Evolutionary conservation across 495 filamentous ascomycete genomes (phyloP).

Genomic region (Saxophila tyrrhenica): DNA sequence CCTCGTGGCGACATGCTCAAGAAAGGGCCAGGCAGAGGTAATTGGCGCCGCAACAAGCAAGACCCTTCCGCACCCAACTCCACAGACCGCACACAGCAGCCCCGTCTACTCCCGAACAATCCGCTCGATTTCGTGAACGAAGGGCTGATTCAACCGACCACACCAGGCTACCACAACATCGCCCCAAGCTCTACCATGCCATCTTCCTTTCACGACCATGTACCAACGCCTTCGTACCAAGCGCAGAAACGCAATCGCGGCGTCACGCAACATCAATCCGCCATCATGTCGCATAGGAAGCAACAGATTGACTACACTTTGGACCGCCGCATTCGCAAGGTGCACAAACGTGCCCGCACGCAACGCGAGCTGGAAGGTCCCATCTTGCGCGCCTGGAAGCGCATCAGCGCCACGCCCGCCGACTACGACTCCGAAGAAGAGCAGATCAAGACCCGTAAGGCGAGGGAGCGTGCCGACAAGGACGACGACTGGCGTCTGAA

Average conservation of each 20-base stretch:
- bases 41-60: constrained; percentile 29
- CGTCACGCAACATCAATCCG: constrained; percentile 84
- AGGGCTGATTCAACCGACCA: not conserved
- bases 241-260: constrained; percentile 56
- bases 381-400: constrained; percentile 55
- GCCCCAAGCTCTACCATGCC: not conserved
- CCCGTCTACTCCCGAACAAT: constrained; percentile 9
- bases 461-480: constrained; percentile 5
- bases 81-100: constrained; percentile 6
- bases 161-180: not conserved
- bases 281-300: constrained; percentile 77
- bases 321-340: constrained; percentile 53
- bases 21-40: constrained; percentile 32
- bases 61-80: constrained; percentile 9
- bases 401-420: constrained; percentile 54
- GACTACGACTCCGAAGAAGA: constrained; percentile 74
- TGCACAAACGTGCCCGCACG: constrained; percentile 18
- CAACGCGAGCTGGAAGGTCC: constrained; percentile 47
- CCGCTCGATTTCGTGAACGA: constrained; percentile 11
- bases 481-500: constrained; percentile 5
- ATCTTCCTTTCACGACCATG: constrained; percentile 31
- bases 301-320: constrained; percentile 82
- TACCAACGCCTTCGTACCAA: constrained; percentile 20
- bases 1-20: constrained; percentile 7
- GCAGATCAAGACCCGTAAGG: constrained; percentile 19